A percentile compares a stretch with the other conserved stretches of the same genome.
phyloP scores from a whole-genome alignment of 2,329 filamentous ascomycete genomes.

The Cordyceps tenuipes region DNA sequence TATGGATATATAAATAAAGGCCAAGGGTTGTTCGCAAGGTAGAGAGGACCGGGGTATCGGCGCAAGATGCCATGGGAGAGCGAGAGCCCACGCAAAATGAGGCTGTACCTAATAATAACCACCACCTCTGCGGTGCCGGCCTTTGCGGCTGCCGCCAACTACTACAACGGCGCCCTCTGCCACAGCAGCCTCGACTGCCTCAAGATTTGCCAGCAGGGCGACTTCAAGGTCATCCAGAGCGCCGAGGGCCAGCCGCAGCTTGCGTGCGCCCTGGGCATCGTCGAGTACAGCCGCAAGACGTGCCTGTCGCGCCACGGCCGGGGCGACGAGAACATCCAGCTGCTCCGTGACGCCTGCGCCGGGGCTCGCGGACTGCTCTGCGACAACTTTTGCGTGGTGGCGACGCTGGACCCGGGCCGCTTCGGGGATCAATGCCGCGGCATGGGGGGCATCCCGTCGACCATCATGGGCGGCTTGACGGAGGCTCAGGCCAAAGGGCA shows the following conservation, averaged over 20 bases:
- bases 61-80: background rate
- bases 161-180: constrained; percentile 5
- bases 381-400: constrained; percentile 1
- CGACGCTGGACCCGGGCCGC: background rate
- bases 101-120: background rate
- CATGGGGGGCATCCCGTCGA: background rate
- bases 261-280: constrained; percentile 1
- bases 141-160: background rate
- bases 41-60: background rate
- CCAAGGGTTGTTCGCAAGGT: background rate
- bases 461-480: constrained; percentile 5
- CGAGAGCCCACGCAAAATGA: background rate
- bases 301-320: constrained; percentile 2
- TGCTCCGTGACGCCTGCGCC: background rate
- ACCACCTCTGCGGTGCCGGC: background rate
- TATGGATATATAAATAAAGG: background rate
- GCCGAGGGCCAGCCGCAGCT: constrained; percentile 1
- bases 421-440: background rate
- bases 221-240: background rate
- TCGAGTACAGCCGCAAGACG: constrained; percentile 9
- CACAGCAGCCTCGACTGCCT: constrained; percentile 5
- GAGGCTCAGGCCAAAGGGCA: constrained; percentile 6
- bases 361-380: background rate
- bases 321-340: background rate
- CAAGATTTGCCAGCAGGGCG: constrained; percentile 1